Base-by-base conservation (phyloP, 2,329 filamentous ascomycete genomes). In the Hypoxylon sp. region DNA sequence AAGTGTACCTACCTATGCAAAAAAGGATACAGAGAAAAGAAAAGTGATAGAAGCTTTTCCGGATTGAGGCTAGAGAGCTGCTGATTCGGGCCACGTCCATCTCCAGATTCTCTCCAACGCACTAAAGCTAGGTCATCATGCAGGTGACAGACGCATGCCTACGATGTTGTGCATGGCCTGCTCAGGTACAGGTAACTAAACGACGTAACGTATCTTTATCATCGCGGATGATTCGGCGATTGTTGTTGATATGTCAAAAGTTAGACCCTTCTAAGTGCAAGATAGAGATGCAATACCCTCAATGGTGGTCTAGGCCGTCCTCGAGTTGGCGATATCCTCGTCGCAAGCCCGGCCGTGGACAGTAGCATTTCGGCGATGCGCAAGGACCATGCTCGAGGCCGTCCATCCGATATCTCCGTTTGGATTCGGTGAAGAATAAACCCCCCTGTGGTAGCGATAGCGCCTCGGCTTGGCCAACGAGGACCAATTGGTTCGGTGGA, bases 41-140 rank as follows among this genome's bases (percentile, higher is more conserved):
- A 32, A 48, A n/a, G n/a, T n/a, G n/a, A n/a, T n/a, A n/a, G n/a
- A n/a, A 40, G 36, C 25, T 41, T 37, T 23, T 20, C 23, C 36
- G 47, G 47, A 31, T n/a, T n/a, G n/a, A n/a, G n/a, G n/a, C n/a
- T n/a, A 35, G 26, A 41, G 40, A 37, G 37, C 36, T 44, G 40
- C 47, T 58, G 55, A 58, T 58, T 58, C 47, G 51, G 51, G 51
- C 55, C 51, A 55, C 55, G 55, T 52, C 43, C 44, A 17, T n/a
- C n/a, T n/a, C n/a, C n/a, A n/a, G n/a, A n/a, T n/a, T n/a, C n/a
- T n/a, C n/a, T n/a, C n/a, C n/a, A n/a, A n/a, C n/a, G n/a, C 16
- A 46, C 43, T 45, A 51, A 51, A 58, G 3, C 16, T 41, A 20
- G 45, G 27, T n/a, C 42, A 17, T 15, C 35, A 45, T 58, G 55